phyloP scores from a whole-genome alignment of 208 protist species.

The Porcisia deanei region DNA sequence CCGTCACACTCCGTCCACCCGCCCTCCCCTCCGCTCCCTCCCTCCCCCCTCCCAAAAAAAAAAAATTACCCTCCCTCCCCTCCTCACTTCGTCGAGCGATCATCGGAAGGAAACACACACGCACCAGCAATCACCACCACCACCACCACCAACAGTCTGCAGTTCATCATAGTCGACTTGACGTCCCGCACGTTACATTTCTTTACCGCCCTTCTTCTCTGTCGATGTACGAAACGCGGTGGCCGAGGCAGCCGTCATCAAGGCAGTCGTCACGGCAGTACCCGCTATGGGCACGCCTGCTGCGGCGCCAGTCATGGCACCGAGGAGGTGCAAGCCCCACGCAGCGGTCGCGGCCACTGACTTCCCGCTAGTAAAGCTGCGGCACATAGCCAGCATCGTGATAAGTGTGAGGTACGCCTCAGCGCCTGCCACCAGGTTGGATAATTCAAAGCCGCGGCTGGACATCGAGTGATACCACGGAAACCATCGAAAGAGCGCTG shows the following conservation, averaged over 20 bases:
- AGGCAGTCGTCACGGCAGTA: slow-evolving; percentile 7
- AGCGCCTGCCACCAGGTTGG: slow-evolving; percentile 41
- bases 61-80: too few relatives aligned
- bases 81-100: background rate
- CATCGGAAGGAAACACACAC: background rate
- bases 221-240: slow-evolving; percentile 2
- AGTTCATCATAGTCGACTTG: background rate
- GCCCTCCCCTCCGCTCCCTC: too few relatives aligned
- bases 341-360: background rate
- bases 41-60: too few relatives aligned
- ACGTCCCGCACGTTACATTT: background rate
- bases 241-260: slow-evolving; percentile 8
- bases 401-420: slow-evolving; percentile 58
- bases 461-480: slow-evolving; percentile 70
- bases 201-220: slow-evolving; percentile 5
- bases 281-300: slow-evolving; percentile 12
- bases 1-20: background rate
- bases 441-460: slow-evolving; percentile 54
- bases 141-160: background rate
- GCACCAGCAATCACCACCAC: background rate
- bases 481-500: slow-evolving; percentile 72
- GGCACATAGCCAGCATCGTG: slow-evolving; percentile 44
- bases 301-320: slow-evolving; percentile 15
- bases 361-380: slow-evolving; percentile 35
- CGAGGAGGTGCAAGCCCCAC: slow-evolving; percentile 15